Percentiles rank a stretch among this genome's conserved stretches.
Conservation (phyloP, 1,139 yeast genomes). For the Magnusiomyces clavatus region DNA sequence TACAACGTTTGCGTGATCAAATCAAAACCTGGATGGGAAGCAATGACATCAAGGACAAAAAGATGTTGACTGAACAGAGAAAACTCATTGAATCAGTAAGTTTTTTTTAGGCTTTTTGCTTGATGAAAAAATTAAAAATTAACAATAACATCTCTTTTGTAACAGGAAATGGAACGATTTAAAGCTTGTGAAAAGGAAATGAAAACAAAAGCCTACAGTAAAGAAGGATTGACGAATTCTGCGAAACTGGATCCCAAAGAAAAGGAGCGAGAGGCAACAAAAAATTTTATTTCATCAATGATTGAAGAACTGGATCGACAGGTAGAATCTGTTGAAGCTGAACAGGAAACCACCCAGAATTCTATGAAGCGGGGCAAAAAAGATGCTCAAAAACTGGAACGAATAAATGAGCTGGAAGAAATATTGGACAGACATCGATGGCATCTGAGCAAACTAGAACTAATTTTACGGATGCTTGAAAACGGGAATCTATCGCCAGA, state of each 20-base stretch:
- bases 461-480: slow-evolving; percentile 66
- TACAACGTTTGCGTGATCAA: slow-evolving; percentile 92
- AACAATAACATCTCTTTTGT: not conserved
- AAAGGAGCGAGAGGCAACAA: slow-evolving; percentile 68
- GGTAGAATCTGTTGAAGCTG: slow-evolving; percentile 70
- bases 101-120: not conserved
- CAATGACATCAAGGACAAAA: slow-evolving; percentile 86
- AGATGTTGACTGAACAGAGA: slow-evolving; percentile 69
- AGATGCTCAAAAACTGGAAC: slow-evolving; percentile 45
- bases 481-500: slow-evolving; percentile 82
- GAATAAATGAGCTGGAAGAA: slow-evolving; percentile 56
- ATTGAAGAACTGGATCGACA: slow-evolving; percentile 82
- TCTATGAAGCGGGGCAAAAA: slow-evolving; percentile 52
- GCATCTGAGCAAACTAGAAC: slow-evolving; percentile 75
- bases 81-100: slow-evolving; percentile 60
- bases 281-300: slow-evolving; percentile 61
- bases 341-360: slow-evolving; percentile 52
- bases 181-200: slow-evolving; percentile 90
- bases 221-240: slow-evolving; percentile 78
- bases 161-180: slow-evolving; percentile 85
- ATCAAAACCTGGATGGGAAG: slow-evolving; percentile 93
- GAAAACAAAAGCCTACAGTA: slow-evolving; percentile 93
- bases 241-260: slow-evolving; percentile 71
- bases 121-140: not conserved
- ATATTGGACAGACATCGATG: slow-evolving; percentile 67